Conservation (phyloP, 2,329 filamentous ascomycete genomes). For the Penicillium sp. region DNA sequence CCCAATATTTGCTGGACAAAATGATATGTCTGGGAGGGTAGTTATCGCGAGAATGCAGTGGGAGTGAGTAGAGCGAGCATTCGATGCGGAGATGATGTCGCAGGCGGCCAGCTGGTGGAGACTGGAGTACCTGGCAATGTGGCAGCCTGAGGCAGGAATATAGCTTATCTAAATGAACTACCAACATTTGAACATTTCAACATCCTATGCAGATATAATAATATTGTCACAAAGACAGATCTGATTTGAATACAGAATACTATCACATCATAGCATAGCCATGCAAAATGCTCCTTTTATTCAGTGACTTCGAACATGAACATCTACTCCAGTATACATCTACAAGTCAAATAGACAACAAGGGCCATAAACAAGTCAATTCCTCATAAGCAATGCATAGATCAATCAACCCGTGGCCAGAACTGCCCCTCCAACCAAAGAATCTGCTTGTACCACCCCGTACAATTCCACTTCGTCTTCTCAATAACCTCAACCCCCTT, state of each 20-base stretch:
- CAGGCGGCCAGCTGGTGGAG: conserved; percentile 1
- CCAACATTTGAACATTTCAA: background rate
- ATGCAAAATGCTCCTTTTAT: background rate
- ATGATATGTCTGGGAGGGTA: background rate
- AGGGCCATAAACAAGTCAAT: too few relatives aligned
- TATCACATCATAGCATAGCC: background rate
- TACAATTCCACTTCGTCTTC: conserved; percentile 39
- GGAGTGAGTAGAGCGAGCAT: conserved; percentile 11
- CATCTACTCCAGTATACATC: background rate
- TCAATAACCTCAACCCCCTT: conserved; percentile 33
- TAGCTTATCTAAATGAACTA: background rate
- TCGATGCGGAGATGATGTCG: conserved; percentile 12
- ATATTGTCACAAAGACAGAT: background rate
- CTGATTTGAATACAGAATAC: background rate
- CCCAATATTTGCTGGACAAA: background rate
- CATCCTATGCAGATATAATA: background rate
- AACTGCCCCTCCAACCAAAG: conserved; percentile 57
- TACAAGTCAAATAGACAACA: conserved; percentile 17
- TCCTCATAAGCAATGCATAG: conserved; percentile 41
- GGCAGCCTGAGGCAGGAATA: conserved; percentile 10
- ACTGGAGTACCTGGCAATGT: background rate
- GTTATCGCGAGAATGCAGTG: background rate
- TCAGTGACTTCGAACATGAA: background rate
- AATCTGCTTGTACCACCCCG: conserved; percentile 48
- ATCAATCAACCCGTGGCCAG: conserved; percentile 47